Evolutionary conservation across 495 filamentous ascomycete species (phyloP), one percentile per base, ranked within the genome.

Genomic region (Talaromyces ruber): DNA sequence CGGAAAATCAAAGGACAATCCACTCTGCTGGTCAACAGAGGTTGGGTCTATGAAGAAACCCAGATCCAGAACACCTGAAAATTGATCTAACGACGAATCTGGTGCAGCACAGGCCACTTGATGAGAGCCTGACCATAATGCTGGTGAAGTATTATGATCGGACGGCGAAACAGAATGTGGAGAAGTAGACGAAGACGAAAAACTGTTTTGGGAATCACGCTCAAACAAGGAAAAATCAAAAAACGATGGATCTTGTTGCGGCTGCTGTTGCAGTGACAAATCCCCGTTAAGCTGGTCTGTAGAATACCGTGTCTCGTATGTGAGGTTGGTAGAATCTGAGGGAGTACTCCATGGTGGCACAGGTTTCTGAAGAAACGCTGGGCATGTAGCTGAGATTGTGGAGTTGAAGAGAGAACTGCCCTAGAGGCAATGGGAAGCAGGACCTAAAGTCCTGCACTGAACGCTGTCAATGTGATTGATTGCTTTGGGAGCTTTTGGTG

Each of bases 151-250:
- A 30, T 52, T 47, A 47, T n/a, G 43, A 45, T 60, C 39, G 18
- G 43, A 29, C 24, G 30, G 6, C 16, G 59, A 18, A 60, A n/a
- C 5, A 30, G 59, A 28, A 52, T 50, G 22, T 14, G 58, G 32
- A 57, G 54, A 57, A 18, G 52, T n/a, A 57, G 53, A 56, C 53
- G 53, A 56, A 56, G 54, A 55, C 6, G 26, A 57, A 57, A 54
- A 54, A 54, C 50, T 52, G 29, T 57, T 59, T 12, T 22, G 32
- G 34, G 37, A 50, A 51, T 47, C 26, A 32, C 50, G 59, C 59
- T 60, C 59, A 51, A 60, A 60, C 26, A 34, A 57, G 28, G 37
- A 51, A 21, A 60, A 30, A 51, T 60, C 59, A 51, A 60, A 50
- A 32, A 60, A 51, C 6, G 59, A 51, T 6, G 59, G 18, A 2